Evolutionary conservation across 176 grass and related monocot species (phyloP), one percentile per base, ranked within the genome.

Genomic region (Carex cristatella): DNA sequence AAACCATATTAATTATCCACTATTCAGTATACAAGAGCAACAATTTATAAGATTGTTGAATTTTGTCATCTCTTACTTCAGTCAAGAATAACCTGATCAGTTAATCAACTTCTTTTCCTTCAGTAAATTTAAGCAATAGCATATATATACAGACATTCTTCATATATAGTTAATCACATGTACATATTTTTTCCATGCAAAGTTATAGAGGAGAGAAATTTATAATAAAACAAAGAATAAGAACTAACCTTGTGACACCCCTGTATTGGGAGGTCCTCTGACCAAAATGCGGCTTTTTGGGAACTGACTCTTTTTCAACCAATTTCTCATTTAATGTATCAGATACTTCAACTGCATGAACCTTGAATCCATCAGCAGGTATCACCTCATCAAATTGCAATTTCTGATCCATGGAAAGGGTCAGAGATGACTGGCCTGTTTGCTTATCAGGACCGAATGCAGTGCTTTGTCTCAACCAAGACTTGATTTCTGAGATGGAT

Each of bases 251-350:
- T 0, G 94, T 97, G 18, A 97, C 94, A 42, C 94, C 94, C 0
- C 94, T 89, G 84, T 91, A 94, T 87, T 97, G 92, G 7, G 94
- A 97, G 46, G 94, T 97, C 72, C 94, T 88, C 80, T 97, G 94
- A 14, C 94, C 94, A 65, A 97, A 97, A 85, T 97, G 91, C 0
- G 91, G 70, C 74, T 88, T 92, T 38, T 91, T 89, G 8, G 83
- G 81, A 30, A 87, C 81, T 4, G 81, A 81, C 61, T 89, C 82
- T 5, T 76, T 83, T 4, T 72, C 33, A 28, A 82, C 35, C 11
- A 86, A 83, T 42, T 62, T 82, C 11, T 37, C 37, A 42, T 80
- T 85, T 51, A 40, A 35, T 16, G 15, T 23, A 27, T 65, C 61
- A 8, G 61, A 30, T 30, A 44, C 81, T 56, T 44, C 60, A 2